These are phyloP conservation scores for Cordyceps tenuipes DNA, from an alignment of 2,329 filamentous ascomycete species.

Conservation along the genomic window DNA sequence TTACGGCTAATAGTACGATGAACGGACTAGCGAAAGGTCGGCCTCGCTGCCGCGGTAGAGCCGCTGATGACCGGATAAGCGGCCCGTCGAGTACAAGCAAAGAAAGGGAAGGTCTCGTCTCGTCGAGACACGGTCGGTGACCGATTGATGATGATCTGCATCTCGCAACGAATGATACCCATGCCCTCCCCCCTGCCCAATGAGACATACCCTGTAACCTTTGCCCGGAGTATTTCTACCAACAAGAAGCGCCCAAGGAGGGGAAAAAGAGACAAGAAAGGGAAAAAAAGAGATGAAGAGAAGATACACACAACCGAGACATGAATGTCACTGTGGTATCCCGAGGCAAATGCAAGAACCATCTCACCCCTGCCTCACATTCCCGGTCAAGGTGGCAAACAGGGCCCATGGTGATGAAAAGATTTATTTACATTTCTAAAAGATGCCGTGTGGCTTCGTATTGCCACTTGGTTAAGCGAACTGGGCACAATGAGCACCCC, in stretches of 20 bases:
- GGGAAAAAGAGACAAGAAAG: neutral
- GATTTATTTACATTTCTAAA: neutral
- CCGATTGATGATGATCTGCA: neutral
- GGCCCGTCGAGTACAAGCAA: neutral
- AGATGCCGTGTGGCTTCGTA: neutral
- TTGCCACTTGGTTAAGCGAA: too few species aligned
- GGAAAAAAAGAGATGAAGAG: neutral
- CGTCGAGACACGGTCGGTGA: neutral
- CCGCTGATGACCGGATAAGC: neutral
- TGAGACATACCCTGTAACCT: neutral
- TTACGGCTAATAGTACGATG: too few species aligned
- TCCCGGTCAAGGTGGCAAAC: neutral
- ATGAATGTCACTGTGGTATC: neutral
- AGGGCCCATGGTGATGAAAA: neutral
- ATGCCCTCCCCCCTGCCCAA: neutral
- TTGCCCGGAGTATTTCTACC: neutral
- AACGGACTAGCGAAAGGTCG: too few species aligned
- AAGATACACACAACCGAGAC: neutral
- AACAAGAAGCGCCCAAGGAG: neutral
- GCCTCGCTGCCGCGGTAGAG: slow-evolving; percentile 1
- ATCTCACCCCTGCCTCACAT: neutral
- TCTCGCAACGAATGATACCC: too few species aligned
- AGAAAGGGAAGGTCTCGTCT: neutral
- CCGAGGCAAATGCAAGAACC: neutral
- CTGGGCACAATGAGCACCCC: neutral